Evolutionary conservation across 805 yeast species (phyloP), one percentile per base, ranked within the genome.

Genomic region (Metschnikowia lunata): DNA sequence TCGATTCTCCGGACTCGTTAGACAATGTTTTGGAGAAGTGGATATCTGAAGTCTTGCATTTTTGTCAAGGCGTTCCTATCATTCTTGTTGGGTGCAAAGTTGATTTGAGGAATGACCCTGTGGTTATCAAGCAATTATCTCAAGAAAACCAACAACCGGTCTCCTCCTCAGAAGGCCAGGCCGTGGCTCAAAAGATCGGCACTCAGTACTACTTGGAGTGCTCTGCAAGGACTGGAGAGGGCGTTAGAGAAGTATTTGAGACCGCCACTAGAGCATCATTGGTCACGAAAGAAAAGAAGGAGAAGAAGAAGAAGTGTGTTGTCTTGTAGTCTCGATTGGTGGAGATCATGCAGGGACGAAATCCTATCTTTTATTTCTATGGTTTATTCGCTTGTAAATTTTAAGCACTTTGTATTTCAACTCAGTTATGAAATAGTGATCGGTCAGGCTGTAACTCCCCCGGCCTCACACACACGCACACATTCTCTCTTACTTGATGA

Each of bases 11-110:
- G 12, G 60, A 59, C 40, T 57, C 70, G 2, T 60, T 66, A 48
- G 63, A 59, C 39, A 64, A 61, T 45, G 64, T 69, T 14, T 53
- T 51, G 46, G 72, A 66, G 37, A 61, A 69, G 50, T 70, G 75
- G 75, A 57, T 68, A n/a, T 71, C 74, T 12, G 75, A 70, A 50
- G 62, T 69, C 15, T 60, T 62, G 48, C 60, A 57, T 36, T 62
- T 68, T 56, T 69, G 74, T 49, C 67, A 64, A 13, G 59, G 61
- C 42, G 67, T 63, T n/a, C 59, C 63, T 2, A 62, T 57, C 45
- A 53, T 67, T 40, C 56, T 69, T 43, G 63, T 68, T 30, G 75
- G 72, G 0, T 60, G 71, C 36, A 65, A 66, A 49, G 58, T 61
- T n/a, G 72, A 67, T 40, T 52, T 54, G 48, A 62, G 69, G 49